These are phyloP conservation scores for Sanghuangporus weigelae DNA, from an alignment of 1,284 basidiomycete species.

Conservation along the genomic window DNA sequence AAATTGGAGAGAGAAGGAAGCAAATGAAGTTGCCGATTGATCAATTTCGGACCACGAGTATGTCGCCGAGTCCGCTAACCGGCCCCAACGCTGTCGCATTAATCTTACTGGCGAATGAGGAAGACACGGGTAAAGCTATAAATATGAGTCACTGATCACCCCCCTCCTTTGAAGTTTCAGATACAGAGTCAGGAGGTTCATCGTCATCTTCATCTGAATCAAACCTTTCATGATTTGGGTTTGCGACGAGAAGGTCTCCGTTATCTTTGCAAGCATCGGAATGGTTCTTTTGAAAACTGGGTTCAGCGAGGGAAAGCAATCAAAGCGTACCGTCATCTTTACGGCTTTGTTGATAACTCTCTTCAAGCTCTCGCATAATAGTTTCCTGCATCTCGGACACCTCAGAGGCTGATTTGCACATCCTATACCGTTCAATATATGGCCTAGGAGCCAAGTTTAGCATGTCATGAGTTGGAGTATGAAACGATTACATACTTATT, in stretches of 20 bases:
- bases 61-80: too few relatives aligned
- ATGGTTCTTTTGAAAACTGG: background rate
- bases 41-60: too few relatives aligned
- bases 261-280: constrained; percentile 23
- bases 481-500: constrained; percentile 63
- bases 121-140: background rate
- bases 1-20: too few relatives aligned
- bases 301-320: constrained; percentile 16
- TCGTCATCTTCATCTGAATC: constrained; percentile 17
- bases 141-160: background rate
- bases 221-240: constrained; percentile 44
- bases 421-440: constrained; percentile 69
- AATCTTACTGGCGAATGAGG: background rate
- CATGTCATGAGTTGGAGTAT: background rate
- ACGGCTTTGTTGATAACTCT: constrained; percentile 37
- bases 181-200: constrained; percentile 1
- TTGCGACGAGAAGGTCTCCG: constrained; percentile 47
- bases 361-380: constrained; percentile 73
- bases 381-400: constrained; percentile 62
- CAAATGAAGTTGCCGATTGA: too few relatives aligned
- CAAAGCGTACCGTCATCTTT: background rate
- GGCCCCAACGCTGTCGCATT: too few relatives aligned
- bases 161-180: background rate
- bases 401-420: constrained; percentile 61
- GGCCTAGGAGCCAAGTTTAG: constrained; percentile 30